Base-by-base conservation (phyloP, 2,329 filamentous ascomycete species). In the Hypoxylon sp. region DNA sequence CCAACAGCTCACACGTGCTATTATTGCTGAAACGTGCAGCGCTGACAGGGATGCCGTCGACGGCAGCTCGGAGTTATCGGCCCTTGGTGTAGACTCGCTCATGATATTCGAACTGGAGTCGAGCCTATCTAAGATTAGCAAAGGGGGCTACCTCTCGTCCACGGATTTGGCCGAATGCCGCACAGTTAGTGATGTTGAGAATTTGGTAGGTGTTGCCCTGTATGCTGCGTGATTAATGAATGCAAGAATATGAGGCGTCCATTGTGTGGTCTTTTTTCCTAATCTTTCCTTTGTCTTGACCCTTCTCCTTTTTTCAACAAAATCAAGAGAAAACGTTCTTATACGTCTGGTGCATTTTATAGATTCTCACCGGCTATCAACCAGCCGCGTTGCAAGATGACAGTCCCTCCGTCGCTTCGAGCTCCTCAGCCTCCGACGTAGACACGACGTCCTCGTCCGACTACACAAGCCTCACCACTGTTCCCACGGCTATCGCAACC, bases 181-280 rank as follows among this genome's bases (percentile, higher is more conserved):
- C 56, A 58, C 59, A 43, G 59, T 62, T 43, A 49, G 53, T 11
- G 59, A 62, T 58, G 49, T 62, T 54, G 59, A 62, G 46, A 62
- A 54, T 22, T 24, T 62, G 59, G 59, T 62, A 62, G 41, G 54
- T 58, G 4, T 41, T 19, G 48, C 48, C 49, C 32, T 48, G 20
- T 15, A 53, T 5, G n/a, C 5, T 32, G 19, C 17, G 28, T 49
- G 28, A 20, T 49, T 15, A 20, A 19, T 10, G 7, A n/a, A n/a
- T n/a, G n/a, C n/a, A n/a, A 41, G 17, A 22, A n/a, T 26, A 28
- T 13, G 24, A n/a, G 22, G 20, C 20, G 20, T 13, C 43, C 15
- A 10, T 48, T 28, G 10, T 46, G 6, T 15, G 20, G 15, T 6
- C 3, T 28, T 48, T 48, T 28, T 13, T 17, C 15, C 2, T 30